Conservation (phyloP, 2,329 filamentous ascomycete genomes). For the Metarhizium anisopliae region DNA sequence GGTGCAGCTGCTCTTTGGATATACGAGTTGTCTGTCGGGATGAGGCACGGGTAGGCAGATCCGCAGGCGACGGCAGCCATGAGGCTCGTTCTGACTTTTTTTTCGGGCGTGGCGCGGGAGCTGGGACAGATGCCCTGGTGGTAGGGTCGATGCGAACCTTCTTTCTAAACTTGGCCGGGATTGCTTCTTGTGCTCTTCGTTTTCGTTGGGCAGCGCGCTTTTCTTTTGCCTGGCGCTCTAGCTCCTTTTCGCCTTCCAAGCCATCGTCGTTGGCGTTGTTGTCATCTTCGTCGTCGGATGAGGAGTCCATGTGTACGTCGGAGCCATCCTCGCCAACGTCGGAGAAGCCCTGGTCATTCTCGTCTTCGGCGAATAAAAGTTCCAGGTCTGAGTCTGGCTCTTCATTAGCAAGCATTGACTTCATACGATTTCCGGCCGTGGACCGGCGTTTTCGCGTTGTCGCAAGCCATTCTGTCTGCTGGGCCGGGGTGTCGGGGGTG, state of each 20-base stretch:
- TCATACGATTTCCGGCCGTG: constrained; percentile 79
- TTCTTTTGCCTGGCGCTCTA: constrained; percentile 67
- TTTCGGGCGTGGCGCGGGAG: constrained; percentile 40
- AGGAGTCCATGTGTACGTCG: constrained; percentile 80
- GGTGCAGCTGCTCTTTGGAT: constrained; percentile 54
- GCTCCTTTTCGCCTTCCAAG: constrained; percentile 76
- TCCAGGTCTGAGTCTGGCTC: constrained; percentile 62
- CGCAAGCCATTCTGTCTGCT: constrained; percentile 57
- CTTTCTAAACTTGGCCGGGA: constrained; percentile 63
- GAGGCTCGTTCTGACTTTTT: constrained; percentile 52
- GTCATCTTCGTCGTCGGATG: constrained; percentile 74
- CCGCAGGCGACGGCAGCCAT: constrained; percentile 46
- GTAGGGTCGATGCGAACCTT: constrained; percentile 63
- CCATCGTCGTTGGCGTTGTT: constrained; percentile 51
- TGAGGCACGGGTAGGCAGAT: constrained; percentile 50
- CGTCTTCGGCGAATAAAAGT: constrained; percentile 66
- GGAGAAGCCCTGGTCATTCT: constrained; percentile 59
- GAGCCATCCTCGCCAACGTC: constrained; percentile 59
- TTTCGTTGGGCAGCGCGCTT: constrained; percentile 63
- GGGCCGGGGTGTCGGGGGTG: constrained; percentile 24
- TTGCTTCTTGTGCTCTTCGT: constrained; percentile 68
- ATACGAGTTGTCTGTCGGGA: constrained; percentile 48
- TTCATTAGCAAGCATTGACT: constrained; percentile 66
- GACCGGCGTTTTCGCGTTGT: constrained; percentile 66
- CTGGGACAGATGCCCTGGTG: constrained; percentile 18